Percentiles rank a stretch among this genome's conserved stretches.
phyloP scores from a whole-genome alignment of 1,284 basidiomycete species.

The Fomes fomentarius region DNA sequence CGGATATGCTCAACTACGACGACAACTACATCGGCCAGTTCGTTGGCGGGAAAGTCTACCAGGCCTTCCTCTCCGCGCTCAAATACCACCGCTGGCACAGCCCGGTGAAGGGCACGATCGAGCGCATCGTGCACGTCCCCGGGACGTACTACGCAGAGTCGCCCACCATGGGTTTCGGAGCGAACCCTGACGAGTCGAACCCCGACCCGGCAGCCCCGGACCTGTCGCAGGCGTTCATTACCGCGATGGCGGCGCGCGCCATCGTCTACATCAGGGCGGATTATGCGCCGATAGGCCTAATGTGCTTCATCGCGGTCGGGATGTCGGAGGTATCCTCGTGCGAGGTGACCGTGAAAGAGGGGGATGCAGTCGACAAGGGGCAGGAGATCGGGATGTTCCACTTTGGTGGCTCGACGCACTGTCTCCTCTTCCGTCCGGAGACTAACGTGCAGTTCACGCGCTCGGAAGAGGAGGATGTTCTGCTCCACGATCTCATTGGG shows the following conservation, averaged over 20 bases:
- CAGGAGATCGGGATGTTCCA: conserved; percentile 44
- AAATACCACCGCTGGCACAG: conserved; percentile 49
- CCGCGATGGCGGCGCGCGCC: conserved; percentile 41
- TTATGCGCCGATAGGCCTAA: conserved; percentile 41
- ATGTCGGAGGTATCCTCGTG: conserved; percentile 53
- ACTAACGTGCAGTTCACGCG: conserved; percentile 5
- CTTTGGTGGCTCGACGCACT: conserved; percentile 41
- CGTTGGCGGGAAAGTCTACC: conserved; percentile 46
- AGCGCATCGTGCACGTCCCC: conserved; percentile 37
- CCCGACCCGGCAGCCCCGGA: conserved; percentile 16
- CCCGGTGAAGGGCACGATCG: conserved; percentile 43
- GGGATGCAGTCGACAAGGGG: conserved; percentile 9
- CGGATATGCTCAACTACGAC: conserved; percentile 43
- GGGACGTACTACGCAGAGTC: conserved; percentile 45
- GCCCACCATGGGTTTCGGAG: conserved; percentile 20
- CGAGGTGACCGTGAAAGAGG: conserved; percentile 27
- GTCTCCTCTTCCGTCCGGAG: conserved; percentile 31
- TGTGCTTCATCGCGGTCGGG: conserved; percentile 45
- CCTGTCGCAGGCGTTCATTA: conserved; percentile 40
- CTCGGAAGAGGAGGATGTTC: neutral
- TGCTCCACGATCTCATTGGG: neutral
- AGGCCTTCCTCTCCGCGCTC: conserved; percentile 46
- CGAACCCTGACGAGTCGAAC: too few species aligned
- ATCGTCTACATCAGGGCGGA: conserved; percentile 47
- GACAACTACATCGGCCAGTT: conserved; percentile 36